These are phyloP conservation scores for Vaccinium myrtillus DNA, from an alignment of 148 eudicot species.

Conservation along the genomic window DNA sequence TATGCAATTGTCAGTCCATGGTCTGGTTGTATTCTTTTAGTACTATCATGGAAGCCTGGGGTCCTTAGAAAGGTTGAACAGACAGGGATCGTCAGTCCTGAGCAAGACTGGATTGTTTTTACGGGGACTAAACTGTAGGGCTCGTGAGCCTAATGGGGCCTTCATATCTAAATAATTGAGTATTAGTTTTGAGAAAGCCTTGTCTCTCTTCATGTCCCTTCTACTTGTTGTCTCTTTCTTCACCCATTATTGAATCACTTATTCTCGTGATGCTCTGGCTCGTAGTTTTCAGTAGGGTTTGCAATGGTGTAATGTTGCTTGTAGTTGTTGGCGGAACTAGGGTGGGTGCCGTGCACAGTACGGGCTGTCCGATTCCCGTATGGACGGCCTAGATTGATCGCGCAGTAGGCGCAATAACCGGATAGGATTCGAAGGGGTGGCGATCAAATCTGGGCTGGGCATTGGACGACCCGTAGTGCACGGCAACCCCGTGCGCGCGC, in stretches of 20 bases:
- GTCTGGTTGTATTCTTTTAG: neutral
- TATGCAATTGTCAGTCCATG: neutral
- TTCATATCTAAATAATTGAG: neutral
- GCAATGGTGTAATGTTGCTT: neutral
- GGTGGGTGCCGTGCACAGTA: no score
- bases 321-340: neutral
- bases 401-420: no score
- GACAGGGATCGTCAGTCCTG: neutral
- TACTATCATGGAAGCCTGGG: neutral
- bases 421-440: no score
- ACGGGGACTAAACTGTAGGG: neutral
- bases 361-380: no score
- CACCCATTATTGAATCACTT: neutral
- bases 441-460: no score
- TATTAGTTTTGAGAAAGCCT: neutral
- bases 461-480: no score
- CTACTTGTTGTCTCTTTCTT: neutral
- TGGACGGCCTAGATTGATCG: no score
- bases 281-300: neutral
- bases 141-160: constrained; percentile 11
- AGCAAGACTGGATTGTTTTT: neutral
- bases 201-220: neutral
- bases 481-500: no score
- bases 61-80: neutral
- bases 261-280: neutral